Percentiles rank a stretch among this genome's conserved stretches.
Evolutionary conservation across 2,329 filamentous ascomycete species (phyloP).

Genomic region (Fusarium xyrophilum): DNA sequence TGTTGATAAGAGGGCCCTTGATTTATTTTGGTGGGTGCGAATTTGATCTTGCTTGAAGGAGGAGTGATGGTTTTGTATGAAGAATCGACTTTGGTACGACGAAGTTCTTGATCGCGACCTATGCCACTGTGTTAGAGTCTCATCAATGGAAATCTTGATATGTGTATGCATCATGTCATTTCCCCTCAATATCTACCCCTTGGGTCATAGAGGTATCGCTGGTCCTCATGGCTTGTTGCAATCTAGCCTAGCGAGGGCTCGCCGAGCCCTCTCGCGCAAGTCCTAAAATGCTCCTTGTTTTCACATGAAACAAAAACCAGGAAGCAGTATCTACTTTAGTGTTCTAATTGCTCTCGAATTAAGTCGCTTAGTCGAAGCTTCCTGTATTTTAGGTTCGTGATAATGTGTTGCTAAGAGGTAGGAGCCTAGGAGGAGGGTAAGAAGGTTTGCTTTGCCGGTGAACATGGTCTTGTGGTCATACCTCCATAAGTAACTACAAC

Average conservation of each 20-base stretch:
- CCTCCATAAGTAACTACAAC: not conserved
- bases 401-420: not conserved
- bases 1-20: not conserved
- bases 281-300: not conserved
- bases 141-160: not conserved
- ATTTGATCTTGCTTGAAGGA: not conserved
- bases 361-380: accelerated
- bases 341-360: accelerated
- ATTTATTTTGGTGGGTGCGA: not conserved
- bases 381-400: not conserved
- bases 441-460: not conserved
- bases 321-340: not conserved
- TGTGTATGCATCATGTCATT: too few relatives aligned
- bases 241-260: not conserved
- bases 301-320: not conserved
- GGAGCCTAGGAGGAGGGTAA: not conserved
- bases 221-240: not conserved
- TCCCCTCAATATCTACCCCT: too few relatives aligned
- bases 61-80: not conserved
- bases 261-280: accelerated
- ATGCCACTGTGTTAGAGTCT: accelerated
- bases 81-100: accelerated
- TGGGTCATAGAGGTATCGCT: not conserved
- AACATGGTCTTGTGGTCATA: not conserved
- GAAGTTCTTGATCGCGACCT: not conserved